A percentile compares a stretch with the other conserved stretches of the same genome.
Evolutionary conservation across 495 filamentous ascomycete genomes (phyloP).

Genomic region (Aspergillus egyptiacus): DNA sequence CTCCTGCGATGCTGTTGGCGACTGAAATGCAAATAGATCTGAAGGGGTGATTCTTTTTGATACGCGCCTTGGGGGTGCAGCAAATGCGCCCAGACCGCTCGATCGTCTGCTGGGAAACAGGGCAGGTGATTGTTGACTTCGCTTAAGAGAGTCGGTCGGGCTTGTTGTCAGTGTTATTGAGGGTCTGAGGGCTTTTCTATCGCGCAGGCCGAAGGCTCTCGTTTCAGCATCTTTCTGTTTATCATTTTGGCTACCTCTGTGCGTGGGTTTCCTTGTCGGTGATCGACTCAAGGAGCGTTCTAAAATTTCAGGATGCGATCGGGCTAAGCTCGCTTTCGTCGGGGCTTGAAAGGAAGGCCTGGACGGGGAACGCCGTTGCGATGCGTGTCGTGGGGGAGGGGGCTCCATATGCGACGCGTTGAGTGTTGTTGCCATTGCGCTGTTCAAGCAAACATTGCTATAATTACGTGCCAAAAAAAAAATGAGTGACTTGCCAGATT

Average conservation of each 20-base stretch:
- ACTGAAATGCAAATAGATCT: slow-evolving; percentile 39
- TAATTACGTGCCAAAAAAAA: neutral
- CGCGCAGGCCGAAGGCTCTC: slow-evolving; percentile 28
- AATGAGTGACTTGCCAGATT: neutral
- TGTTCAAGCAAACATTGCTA: slow-evolving; percentile 17
- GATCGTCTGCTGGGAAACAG: slow-evolving; percentile 20
- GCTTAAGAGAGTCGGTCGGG: slow-evolving; percentile 22
- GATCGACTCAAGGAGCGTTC: slow-evolving; percentile 41
- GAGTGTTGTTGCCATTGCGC: slow-evolving; percentile 18
- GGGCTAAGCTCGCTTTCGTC: slow-evolving; percentile 57
- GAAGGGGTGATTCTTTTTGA: slow-evolving; percentile 37
- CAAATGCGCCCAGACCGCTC: slow-evolving; percentile 35
- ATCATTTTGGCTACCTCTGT: slow-evolving; percentile 14
- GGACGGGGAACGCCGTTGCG: slow-evolving; percentile 20
- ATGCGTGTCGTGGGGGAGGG: slow-evolving; percentile 21
- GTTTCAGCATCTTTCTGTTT: slow-evolving; percentile 20
- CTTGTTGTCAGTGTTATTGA: slow-evolving; percentile 35
- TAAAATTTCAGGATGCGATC: slow-evolving; percentile 55
- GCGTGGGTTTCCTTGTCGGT: slow-evolving; percentile 20
- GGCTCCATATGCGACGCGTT: slow-evolving; percentile 29
- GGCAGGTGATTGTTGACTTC: slow-evolving; percentile 23
- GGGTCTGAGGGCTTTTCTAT: slow-evolving; percentile 33
- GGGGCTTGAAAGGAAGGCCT: slow-evolving; percentile 61
- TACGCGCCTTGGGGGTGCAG: slow-evolving; percentile 37
- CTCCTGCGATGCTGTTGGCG: slow-evolving; percentile 32